These are phyloP conservation scores for Penicillium subrubescens DNA, from an alignment of 495 filamentous ascomycete genomes.

Conservation along the genomic window DNA sequence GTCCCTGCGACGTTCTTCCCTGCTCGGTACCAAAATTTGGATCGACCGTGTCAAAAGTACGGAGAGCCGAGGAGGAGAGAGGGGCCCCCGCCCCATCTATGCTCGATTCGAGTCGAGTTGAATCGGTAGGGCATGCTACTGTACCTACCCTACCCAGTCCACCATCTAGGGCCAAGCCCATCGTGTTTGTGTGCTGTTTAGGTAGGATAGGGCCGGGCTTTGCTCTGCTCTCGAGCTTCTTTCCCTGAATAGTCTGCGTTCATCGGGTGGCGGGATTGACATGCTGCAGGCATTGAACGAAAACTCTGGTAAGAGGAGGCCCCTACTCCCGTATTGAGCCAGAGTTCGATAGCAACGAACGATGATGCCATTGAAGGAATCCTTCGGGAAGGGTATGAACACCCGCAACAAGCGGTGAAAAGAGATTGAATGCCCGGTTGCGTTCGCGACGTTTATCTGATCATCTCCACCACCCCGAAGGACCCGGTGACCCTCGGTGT, in stretches of 20 bases:
- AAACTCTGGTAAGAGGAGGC: background rate
- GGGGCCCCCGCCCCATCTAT: background rate
- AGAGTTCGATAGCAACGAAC: background rate
- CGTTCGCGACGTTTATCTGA: constrained; percentile 29
- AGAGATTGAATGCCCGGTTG: constrained; percentile 6
- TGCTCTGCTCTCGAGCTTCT: constrained; percentile 9
- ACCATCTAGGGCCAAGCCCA: background rate
- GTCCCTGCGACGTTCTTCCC: background rate
- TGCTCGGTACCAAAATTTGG: constrained; percentile 29
- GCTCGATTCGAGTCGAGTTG: background rate
- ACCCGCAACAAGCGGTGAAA: constrained; percentile 32
- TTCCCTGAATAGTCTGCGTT: constrained; percentile 19
- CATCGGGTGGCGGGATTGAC: background rate
- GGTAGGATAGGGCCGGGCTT: background rate
- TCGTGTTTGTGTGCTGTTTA: background rate
- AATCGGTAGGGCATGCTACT: background rate
- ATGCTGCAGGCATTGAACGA: background rate
- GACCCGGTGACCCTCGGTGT: constrained; percentile 10
- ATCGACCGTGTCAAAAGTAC: constrained; percentile 26
- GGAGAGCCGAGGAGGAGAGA: background rate
- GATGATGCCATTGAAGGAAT: constrained; percentile 8
- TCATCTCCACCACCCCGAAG: constrained; percentile 5
- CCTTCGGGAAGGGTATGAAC: background rate
- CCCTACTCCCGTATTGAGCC: background rate
- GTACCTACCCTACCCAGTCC: background rate